These are phyloP conservation scores for Antitrichia curtipendula DNA, from an alignment of 225 moss, liverwort and hornwort genomes.

Conservation along the genomic window DNA sequence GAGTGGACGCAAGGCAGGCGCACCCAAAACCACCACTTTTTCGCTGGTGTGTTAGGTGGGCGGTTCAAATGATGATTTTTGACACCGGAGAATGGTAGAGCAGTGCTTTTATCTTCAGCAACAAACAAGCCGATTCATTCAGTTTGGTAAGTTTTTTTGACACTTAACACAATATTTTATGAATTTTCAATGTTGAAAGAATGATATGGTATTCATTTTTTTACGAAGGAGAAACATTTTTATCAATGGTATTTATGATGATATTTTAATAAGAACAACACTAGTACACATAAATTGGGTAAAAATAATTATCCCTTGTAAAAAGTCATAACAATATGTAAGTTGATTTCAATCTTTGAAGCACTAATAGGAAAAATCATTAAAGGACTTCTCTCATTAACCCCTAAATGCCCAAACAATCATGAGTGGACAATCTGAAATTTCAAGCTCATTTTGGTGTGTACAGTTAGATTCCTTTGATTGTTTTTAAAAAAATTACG, in stretches of 20 bases:
- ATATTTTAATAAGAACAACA: not conserved
- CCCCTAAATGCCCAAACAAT: no score
- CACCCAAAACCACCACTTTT: no score
- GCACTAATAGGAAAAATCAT: not conserved
- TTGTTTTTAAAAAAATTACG: no score
- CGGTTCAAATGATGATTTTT: not conserved
- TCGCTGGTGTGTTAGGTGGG: no score
- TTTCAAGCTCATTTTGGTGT: no score
- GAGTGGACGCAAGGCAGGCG: no score
- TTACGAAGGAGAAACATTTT: not conserved
- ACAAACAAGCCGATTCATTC: not conserved
- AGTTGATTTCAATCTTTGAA: not conserved
- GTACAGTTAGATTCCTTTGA: no score
- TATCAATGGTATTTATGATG: not conserved
- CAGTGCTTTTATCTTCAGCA: not conserved
- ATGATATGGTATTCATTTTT: not conserved
- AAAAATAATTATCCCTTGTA: not conserved
- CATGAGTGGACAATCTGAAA: no score
- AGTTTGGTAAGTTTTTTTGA: not conserved
- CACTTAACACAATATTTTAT: not conserved
- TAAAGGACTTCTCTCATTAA: no score
- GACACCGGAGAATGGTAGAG: not conserved
- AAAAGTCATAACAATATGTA: not conserved
- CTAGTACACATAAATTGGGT: no score
- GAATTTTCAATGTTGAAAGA: not conserved